Base-by-base conservation (phyloP, 2,329 filamentous ascomycete species). In the Colletotrichum ledebouriae region DNA sequence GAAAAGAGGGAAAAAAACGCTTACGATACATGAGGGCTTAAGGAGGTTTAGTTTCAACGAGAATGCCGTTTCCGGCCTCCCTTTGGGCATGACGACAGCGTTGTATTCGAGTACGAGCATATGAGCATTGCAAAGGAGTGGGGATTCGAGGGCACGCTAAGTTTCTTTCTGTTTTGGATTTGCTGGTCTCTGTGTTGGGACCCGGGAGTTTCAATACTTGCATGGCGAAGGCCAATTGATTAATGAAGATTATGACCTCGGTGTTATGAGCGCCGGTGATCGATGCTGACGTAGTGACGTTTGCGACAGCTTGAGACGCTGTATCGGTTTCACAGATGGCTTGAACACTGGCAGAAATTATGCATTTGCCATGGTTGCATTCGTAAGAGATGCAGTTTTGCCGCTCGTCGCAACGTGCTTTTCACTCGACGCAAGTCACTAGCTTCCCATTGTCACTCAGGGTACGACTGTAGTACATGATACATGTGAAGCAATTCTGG, bases 181-280 rank as follows among this genome's bases (percentile, higher is more conserved):
- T 25, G 49, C 29, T 39, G 17, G 55, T 39, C 20, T 46, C 10
- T 17, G 12, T 29, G 6, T 34, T 11, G 42, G 17, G 41, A 20
- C 17, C 10, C 4, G 20, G 29, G 34, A 11, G 13, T 60, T 60
- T 66, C 41, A 34, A 56, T 56, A 50, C 42, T 61, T 65, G 29
- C 52, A 66, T 52, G 42, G 42, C 56, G 22, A 13, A 49, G n/a
- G 41, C 47, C 49, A 29, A 59, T 49, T 52, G 50, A 57, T 67
- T 69, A 69, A 69, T 66, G 66, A 69, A 2, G 49, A 59, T 55
- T 64, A 66, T 57, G 66, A 69, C 7, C 33, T 53, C 34, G 15
- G 44, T 3, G 6, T 15, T 10, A 39, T 33, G 9, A 39, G 13
- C 37, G 37, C 29, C 7, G 6, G 29, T 29, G 29, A 29, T 39